Evolutionary conservation across 2,329 filamentous ascomycete genomes (phyloP).

Genomic region (Talaromyces sp.): DNA sequence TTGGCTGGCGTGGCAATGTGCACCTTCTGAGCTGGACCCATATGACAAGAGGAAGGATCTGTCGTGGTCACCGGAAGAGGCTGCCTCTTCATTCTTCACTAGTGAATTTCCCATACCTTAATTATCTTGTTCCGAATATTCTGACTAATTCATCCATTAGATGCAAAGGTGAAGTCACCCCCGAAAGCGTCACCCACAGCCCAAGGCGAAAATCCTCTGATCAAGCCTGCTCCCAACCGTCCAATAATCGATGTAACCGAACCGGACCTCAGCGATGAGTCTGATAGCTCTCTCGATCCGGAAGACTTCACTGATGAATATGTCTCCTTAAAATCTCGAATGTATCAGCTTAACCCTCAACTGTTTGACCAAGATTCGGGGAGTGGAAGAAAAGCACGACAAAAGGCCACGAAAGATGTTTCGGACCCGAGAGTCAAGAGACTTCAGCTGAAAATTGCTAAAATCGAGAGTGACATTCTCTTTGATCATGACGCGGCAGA

Average conservation of each 20-base stretch:
- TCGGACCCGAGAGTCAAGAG: slow-evolving; percentile 55
- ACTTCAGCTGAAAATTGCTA: slow-evolving; percentile 68
- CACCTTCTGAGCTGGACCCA: slow-evolving; percentile 64
- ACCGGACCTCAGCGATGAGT: slow-evolving; percentile 31
- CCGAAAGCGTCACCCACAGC: slow-evolving; percentile 25
- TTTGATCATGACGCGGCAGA: slow-evolving; percentile 68
- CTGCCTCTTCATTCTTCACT: slow-evolving; percentile 34
- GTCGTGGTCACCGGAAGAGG: slow-evolving; percentile 30
- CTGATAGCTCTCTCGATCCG: slow-evolving; percentile 68
- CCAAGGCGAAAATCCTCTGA: slow-evolving; percentile 25
- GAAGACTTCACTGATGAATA: slow-evolving; percentile 74
- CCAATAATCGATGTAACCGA: slow-evolving; percentile 26
- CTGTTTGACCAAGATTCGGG: slow-evolving; percentile 44
- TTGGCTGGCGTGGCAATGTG: slow-evolving; percentile 79
- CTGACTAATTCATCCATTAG: slow-evolving; percentile 26
- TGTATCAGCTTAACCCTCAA: slow-evolving; percentile 61
- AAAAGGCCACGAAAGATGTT: slow-evolving; percentile 20
- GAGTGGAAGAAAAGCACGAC: slow-evolving; percentile 36
- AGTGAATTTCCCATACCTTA: slow-evolving; percentile 25
- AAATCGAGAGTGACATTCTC: slow-evolving; percentile 73
- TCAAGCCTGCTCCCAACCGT: slow-evolving; percentile 25
- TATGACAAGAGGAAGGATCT: slow-evolving; percentile 55
- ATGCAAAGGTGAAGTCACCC: slow-evolving; percentile 28
- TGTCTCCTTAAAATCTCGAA: slow-evolving; percentile 66
- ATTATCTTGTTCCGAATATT: not conserved